Base-by-base conservation (phyloP, 192 early-diverging fungal genomes). In the Helicostylum pulchrum region DNA sequence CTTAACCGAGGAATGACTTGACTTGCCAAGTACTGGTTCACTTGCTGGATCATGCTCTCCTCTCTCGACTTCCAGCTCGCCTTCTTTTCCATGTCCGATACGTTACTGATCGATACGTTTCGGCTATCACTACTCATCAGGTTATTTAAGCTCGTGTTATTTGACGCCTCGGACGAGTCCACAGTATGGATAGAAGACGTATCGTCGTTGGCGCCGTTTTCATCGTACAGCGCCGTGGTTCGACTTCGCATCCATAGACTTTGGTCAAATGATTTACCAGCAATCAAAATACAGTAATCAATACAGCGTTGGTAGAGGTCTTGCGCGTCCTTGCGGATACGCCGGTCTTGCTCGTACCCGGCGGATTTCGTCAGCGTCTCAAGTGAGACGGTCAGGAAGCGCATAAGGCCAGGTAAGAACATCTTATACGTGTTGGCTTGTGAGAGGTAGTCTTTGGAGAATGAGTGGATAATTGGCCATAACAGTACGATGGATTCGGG, bases 241-340 rank as follows among this genome's bases (percentile, higher is more conserved):
- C 71, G 53, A 34, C 77, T 71, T 6, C 83, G 71, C n/a, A 83
- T 55, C 87, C 87, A 88, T 4, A 85, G 61, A 30, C 85, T 82
- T 51, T 91, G 87, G 32, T 91, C 90, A 65, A 91, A 89, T 20
- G 88, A 80, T 17, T 85, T 83, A 8, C 91, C 93, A 0, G 84
- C 83, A 56, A 90, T 86, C 46, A 88, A 72, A 17, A 92, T 85
- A 64, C 91, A 91, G 32, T 83, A 84, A 53, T 94, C 93, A 21
- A 88, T 67, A 46, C 88, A 78, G 2, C 84, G 76, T 56, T 78
- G 74, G 53, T 83, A 85, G 2, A 78, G 51, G 20, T 85, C 84
- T 44, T 86, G 77, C 11, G 78, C 82, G 32, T 89, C 87, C 32
- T 74, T 77, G 0, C 86, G 75, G 30, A 80, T 70, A 47, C 83